Evolutionary conservation across 257 asterid genomes (phyloP), one percentile per base, ranked within the genome.

Genomic region (Solanum appendiculatum): DNA sequence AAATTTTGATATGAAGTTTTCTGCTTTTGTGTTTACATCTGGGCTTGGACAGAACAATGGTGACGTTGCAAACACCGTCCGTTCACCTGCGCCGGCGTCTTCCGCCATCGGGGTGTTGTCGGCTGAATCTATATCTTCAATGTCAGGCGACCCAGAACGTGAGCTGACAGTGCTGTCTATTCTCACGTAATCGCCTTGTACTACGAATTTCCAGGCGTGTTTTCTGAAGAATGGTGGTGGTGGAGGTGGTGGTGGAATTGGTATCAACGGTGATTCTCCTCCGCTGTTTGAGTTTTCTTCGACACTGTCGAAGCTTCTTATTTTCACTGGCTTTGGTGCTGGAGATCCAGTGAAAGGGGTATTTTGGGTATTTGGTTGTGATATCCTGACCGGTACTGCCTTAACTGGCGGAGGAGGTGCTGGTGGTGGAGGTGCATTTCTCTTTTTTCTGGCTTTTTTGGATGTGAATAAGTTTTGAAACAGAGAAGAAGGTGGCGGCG

Each of bases 1-100:
- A 81, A 92, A 92, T 60, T 87, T 95, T 10, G 94, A 89, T 51
- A 95, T 97, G 91, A 97, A 97, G 88, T 92, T 94, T 86, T 95
- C 99, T 8, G 98, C 98, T 88, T 97, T 94, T 10, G 95, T 87
- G 89, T 97, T 75, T 54, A 97, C 98, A 88, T 95, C 98, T 23
- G 98, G 99, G 91, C 98, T 97, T 20, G 95, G 90, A 66, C 95
- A 94, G 90, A 90, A 95, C 91, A 91, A 84, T 80, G 97, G 93
- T 84, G 98, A 89, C 42, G 94, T 88, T 3, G 92, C 95, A 31
- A 89, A 89, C 73, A 91, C 80, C 75, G 92, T 83, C 78, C 75
- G 44, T 2, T 74, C 92, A 9, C 81, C 82, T 20, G 74, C 69
- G 31, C 91, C 92, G 60, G 85, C 92, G n/a, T 84, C 88, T 1